phyloP scores from a whole-genome alignment of 2,329 filamentous ascomycete genomes.

The Aureobasidium sp. region DNA sequence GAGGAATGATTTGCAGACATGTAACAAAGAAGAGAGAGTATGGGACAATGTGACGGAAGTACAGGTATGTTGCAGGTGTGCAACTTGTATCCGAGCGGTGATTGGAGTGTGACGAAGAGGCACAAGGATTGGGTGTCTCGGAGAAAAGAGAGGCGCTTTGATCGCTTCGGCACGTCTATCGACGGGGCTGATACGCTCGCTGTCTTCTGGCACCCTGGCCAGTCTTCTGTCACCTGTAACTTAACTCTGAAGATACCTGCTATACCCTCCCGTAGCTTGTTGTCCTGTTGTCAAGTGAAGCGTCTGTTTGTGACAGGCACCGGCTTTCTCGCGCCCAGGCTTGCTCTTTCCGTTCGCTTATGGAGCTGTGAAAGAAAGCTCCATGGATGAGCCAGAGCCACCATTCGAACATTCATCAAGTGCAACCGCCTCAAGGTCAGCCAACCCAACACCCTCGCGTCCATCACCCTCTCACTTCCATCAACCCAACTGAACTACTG shows the following conservation, averaged over 20 bases:
- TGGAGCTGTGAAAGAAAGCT: conserved; percentile 3
- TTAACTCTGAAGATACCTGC: background rate
- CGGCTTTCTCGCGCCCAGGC: background rate
- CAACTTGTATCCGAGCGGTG: background rate
- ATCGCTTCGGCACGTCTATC: background rate
- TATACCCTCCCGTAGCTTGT: background rate
- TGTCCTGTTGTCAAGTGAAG: background rate
- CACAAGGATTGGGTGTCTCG: background rate
- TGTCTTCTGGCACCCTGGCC: background rate
- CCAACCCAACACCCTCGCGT: conserved; percentile 2
- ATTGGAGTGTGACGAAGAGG: background rate
- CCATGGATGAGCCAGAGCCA: conserved; percentile 10
- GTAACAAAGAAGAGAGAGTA: background rate
- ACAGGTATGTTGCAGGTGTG: background rate
- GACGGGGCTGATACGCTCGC: background rate
- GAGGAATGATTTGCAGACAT: background rate
- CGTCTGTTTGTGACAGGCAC: background rate
- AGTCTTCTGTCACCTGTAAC: background rate
- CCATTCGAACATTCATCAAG: background rate
- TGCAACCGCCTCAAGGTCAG: conserved; percentile 10
- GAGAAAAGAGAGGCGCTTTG: background rate
- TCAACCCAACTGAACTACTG: background rate
- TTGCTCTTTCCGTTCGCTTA: conserved; percentile 5
- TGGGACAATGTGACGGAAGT: background rate
- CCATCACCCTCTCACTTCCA: background rate